These are phyloP conservation scores for Mycogone perniciosa DNA, from an alignment of 2,329 filamentous ascomycete species.

Conservation along the genomic window DNA sequence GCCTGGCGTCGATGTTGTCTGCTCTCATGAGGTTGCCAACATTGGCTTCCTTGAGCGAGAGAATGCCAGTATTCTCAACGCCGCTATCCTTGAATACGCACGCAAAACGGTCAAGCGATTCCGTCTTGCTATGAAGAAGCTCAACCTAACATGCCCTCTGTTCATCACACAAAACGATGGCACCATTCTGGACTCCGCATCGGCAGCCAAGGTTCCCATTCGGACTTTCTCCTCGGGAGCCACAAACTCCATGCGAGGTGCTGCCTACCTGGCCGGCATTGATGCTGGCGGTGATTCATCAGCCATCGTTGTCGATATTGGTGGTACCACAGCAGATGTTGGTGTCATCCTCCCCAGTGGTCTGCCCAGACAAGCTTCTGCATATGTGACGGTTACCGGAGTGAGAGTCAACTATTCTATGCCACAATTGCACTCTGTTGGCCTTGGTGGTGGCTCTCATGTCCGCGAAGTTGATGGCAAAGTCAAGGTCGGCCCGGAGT, in stretches of 20 bases:
- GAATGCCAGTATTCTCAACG: constrained; percentile 49
- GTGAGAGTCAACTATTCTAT: background rate
- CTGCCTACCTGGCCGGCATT: constrained; percentile 40
- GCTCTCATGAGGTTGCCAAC: constrained; percentile 30
- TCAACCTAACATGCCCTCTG: constrained; percentile 32
- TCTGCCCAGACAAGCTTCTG: background rate
- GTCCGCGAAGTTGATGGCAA: constrained; percentile 26
- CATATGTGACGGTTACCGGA: background rate
- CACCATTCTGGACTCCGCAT: constrained; percentile 35
- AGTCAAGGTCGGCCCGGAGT: constrained; percentile 42
- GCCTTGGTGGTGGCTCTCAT: constrained; percentile 35
- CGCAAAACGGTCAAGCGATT: constrained; percentile 41
- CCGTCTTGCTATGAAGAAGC: constrained; percentile 34
- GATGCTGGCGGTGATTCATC: constrained; percentile 29
- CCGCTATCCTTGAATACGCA: constrained; percentile 42
- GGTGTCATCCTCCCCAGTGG: constrained; percentile 34
- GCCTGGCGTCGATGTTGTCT: background rate
- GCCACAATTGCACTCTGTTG: background rate
- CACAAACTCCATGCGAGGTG: constrained; percentile 45
- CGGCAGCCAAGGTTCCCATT: constrained; percentile 39
- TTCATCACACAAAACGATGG: constrained; percentile 48
- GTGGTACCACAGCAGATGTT: constrained; percentile 48
- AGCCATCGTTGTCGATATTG: constrained; percentile 42
- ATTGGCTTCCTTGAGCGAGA: constrained; percentile 41
- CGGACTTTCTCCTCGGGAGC: constrained; percentile 43